These are phyloP conservation scores for Extremus antarcticus DNA, from an alignment of 495 filamentous ascomycete genomes.

Conservation along the genomic window DNA sequence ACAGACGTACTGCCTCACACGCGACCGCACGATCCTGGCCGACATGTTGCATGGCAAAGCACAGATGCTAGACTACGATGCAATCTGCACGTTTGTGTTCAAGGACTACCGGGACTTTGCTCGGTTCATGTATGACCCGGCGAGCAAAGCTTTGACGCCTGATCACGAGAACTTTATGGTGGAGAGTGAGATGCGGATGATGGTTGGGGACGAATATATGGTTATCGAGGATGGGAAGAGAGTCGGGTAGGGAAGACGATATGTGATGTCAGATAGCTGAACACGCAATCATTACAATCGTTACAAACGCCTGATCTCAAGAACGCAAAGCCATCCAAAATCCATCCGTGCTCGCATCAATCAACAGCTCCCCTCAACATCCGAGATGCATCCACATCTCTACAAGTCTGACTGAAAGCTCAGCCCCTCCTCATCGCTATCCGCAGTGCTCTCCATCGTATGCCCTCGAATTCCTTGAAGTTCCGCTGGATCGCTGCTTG, in stretches of 20 bases:
- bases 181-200: slow-evolving; percentile 34
- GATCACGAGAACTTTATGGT: slow-evolving; percentile 36
- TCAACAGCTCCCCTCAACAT: neutral
- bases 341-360: neutral
- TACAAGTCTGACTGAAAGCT: slow-evolving; percentile 1
- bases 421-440: neutral
- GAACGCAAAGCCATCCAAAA: neutral
- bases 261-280: too few species aligned
- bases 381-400: neutral
- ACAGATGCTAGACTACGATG: slow-evolving; percentile 31
- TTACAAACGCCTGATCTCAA: neutral
- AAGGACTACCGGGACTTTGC: slow-evolving; percentile 32
- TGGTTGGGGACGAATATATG: slow-evolving; percentile 37
- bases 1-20: slow-evolving; percentile 31
- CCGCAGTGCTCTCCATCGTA: neutral
- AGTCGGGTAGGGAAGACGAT: too few species aligned
- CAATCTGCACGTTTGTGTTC: slow-evolving; percentile 36
- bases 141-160: slow-evolving; percentile 27
- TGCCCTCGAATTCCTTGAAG: neutral
- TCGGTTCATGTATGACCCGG: slow-evolving; percentile 34
- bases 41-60: slow-evolving; percentile 34
- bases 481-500: slow-evolving; percentile 2
- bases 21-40: slow-evolving; percentile 32
- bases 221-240: slow-evolving; percentile 31
- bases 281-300: neutral